Evolutionary conservation across 2,329 filamentous ascomycete species (phyloP).

Genomic region (Chalaropsis ovoidea): DNA sequence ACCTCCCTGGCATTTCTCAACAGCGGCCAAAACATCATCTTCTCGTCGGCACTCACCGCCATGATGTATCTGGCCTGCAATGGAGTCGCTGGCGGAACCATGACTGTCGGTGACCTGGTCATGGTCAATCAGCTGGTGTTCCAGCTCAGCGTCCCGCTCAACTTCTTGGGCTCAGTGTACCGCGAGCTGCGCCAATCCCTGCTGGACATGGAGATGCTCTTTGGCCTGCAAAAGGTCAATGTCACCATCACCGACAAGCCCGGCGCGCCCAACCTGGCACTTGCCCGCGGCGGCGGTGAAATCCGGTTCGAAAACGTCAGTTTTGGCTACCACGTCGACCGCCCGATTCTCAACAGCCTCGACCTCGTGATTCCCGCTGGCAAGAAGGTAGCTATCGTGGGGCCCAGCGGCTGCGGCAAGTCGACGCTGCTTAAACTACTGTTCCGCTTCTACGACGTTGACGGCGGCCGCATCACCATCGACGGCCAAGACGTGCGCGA

Average conservation of each 20-base stretch:
- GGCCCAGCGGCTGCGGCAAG: slow-evolving; percentile 91
- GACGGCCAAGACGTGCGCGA: slow-evolving; percentile 87
- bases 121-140: slow-evolving; percentile 99
- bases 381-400: slow-evolving; percentile 91
- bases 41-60: slow-evolving; percentile 79
- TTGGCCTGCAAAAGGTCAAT: slow-evolving; percentile 95
- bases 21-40: slow-evolving; percentile 92
- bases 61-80: slow-evolving; percentile 98
- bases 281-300: slow-evolving; percentile 64
- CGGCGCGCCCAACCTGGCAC: slow-evolving; percentile 59
- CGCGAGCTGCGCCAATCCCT: slow-evolving; percentile 88
- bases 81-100: slow-evolving; percentile 66
- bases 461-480: slow-evolving; percentile 74
- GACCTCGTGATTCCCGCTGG: slow-evolving; percentile 85
- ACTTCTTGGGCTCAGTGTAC: slow-evolving; percentile 97
- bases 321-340: slow-evolving; percentile 81
- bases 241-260: slow-evolving; percentile 70
- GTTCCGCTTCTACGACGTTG: slow-evolving; percentile 89
- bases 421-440: slow-evolving; percentile 83
- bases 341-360: slow-evolving; percentile 77
- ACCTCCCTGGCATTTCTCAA: slow-evolving; percentile 90
- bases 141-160: slow-evolving; percentile 90
- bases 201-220: slow-evolving; percentile 96
- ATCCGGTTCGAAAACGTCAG: slow-evolving; percentile 91
- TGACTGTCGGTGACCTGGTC: slow-evolving; percentile 92